Evolutionary conservation across 2,329 filamentous ascomycete species (phyloP), one percentile per base, ranked within the genome.

Genomic region (Xylaria sp.): DNA sequence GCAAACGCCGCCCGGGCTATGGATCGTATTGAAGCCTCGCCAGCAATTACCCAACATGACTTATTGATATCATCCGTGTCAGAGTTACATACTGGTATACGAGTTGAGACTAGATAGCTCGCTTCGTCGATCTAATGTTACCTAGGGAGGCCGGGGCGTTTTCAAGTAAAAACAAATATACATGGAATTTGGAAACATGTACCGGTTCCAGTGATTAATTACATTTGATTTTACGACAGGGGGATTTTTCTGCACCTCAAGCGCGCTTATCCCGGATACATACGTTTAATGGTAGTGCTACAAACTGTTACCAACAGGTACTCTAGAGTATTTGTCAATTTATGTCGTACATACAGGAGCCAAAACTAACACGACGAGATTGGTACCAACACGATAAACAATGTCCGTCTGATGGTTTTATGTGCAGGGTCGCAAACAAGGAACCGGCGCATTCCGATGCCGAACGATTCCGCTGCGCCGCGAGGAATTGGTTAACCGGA

Each of bases 251-350:
- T 21, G 47, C 47, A 30, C 21, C 48, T 51, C 48, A 27, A 51
- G 48, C 24, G 48, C 48, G 48, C 48, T 30, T 51, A 51, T 51
- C 48, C 48, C 19, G 48, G 24, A 2, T 2, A 17, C 9, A 5
- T 7, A 51, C 14, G 21, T 30, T 6, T 19, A 48, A 9, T 48
- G 17, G 39, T 30, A 27, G 12, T 32, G 50, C 27, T 30, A 36
- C 51, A 54, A 30, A 14, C 17, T 34, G 59, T 19, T 42, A 9
- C 7, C 21, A 6, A 55, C 2, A 4, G 19, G 21, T 47, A 19
- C 14, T 7, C 17, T 17, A 19, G n/a, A 47, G 48, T 55, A 63
- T 62, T 62, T 62, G 60, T 62, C 60, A 62, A 62, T 17, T 19
- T 36, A 8, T 21, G 36, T 55, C 9, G 24, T 21, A 61, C 19